Base-by-base conservation (phyloP, 768 basidiomycete genomes). In the Ephemerocybe angulata region DNA sequence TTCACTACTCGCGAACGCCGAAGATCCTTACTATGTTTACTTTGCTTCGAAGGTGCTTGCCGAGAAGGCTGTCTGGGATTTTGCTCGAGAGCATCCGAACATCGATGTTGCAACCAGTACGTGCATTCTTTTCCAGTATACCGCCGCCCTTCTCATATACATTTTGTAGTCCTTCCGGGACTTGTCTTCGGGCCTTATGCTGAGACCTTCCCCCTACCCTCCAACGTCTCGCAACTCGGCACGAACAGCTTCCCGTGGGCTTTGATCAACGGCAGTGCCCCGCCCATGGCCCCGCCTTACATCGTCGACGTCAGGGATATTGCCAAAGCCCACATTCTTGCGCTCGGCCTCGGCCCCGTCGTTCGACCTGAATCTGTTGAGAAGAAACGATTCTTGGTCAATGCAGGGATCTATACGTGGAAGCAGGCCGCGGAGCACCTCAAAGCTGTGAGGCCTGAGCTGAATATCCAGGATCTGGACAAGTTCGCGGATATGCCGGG, bases 21-120 rank as follows among this genome's bases (percentile, higher is more conserved):
- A 64, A 0, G 57, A 65, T 41, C 64, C 65, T 10, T 63, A 63
- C 30, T 73, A 70, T 42, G 62, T 70, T 33, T 81, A 80, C 62
- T 67, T 70, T 33, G 68, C 70, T 12, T 67, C 75, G 13, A 81
- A 81, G 56, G 65, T 66, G 13, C 59, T 76, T 3, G 71, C 75
- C 2, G 78, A 80, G 59, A 59, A 61, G 25, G 73, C 75, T 0
- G 65, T 72, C 7, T 78, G 77, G 76, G 64, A 73, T 10, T 76
- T 76, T 48, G 76, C 69, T 4, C 59, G 62, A 35, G 60, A 68
- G 25, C 71, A 78, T 54, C 70, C 74, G n/a, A 54, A 72, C 13
- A 61, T 76, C 31, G 70, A 73, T 33, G 52, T 77, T 46, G 66
- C 71, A 11, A 72, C 74, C 11, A 63, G 76, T 78, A 44, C 55